Evolutionary conservation across 192 early-diverging fungal species (phyloP).

Genomic region (Mortierella antarctica): DNA sequence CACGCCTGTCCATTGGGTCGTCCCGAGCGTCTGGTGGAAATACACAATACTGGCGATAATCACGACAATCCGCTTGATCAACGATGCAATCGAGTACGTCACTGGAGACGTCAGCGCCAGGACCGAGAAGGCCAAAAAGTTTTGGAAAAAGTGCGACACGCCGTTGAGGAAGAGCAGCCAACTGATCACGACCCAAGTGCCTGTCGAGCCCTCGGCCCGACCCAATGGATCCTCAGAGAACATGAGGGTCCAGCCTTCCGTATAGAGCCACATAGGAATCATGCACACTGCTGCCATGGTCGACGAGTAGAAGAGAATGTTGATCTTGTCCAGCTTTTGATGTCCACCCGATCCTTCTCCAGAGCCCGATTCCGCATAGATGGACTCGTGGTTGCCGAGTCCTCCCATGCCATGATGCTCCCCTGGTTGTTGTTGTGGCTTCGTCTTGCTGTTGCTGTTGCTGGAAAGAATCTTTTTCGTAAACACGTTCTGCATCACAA

Average conservation of each 20-base stretch:
- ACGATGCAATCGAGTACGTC: conserved; percentile 86
- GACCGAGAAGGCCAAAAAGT: conserved; percentile 82
- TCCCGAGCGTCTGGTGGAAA: conserved; percentile 79
- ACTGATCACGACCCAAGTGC: conserved; percentile 29
- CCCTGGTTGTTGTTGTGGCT: conserved; percentile 7
- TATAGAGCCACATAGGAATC: conserved; percentile 84
- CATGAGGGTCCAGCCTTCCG: conserved; percentile 64
- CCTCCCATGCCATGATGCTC: conserved; percentile 36
- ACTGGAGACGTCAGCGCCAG: conserved; percentile 82
- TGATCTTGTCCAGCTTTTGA: conserved; percentile 87
- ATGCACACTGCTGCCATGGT: conserved; percentile 78
- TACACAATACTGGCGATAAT: conserved; percentile 86
- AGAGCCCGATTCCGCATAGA: background rate
- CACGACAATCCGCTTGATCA: conserved; percentile 91
- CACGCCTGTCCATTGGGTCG: conserved; percentile 79
- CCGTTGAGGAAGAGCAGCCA: conserved; percentile 82
- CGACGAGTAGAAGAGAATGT: conserved; percentile 85
- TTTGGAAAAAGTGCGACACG: conserved; percentile 83
- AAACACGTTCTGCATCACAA: conserved; percentile 90
- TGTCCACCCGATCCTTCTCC: background rate
- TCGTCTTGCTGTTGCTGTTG: conserved; percentile 11
- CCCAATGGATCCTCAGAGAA: conserved; percentile 38
- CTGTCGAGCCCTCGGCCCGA: background rate
- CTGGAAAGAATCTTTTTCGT: conserved; percentile 83
- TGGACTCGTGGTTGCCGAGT: conserved; percentile 35